Base-by-base conservation (phyloP, 2,329 filamentous ascomycete species). In the Xylariaceae sp. region DNA sequence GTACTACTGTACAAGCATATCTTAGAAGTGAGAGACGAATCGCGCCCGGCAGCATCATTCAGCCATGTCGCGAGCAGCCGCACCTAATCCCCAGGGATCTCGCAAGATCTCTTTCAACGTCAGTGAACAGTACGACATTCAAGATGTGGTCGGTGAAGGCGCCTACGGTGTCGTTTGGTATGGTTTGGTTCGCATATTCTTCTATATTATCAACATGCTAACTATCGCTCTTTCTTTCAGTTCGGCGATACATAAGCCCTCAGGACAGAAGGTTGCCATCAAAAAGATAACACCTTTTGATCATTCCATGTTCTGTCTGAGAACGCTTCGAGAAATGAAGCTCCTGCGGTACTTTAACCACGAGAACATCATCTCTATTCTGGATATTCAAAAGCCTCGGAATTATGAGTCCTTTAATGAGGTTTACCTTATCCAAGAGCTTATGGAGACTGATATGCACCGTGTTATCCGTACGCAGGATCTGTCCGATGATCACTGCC, bases 381-480 rank as follows among this genome's bases (percentile, higher is more conserved):
- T 99, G 67, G 95, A 99, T 75, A 99, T 99, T 68, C 95, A 99
- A 79, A 96, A 97, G 80, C 95, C 95, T 37, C 86, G 94, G 70
- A 96, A 90, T 80, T 98, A 96, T 73, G 94, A 98, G 73, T 89
- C 87, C 49, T 99, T 99, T 77, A 93, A 93, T 55, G 95, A 99
- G 77, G 95, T 99, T 62, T 99, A 99, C 75, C 87, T 99, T 68
- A 98, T 99, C 68, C 95, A 98, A 91, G 93, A 96, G 78, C 86
- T 99, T 69, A 99, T 99, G 95, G 95, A 99, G 81, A 99, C 95
- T 44, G 95, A 99, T 73, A 99, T 99, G 95, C 95, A 99, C 77
- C 87, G 95, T 66, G 95, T 99, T 65, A 99, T 99, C 72, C 92
- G 95, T 68, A 99, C 95, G 34, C 95, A 99, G 78, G 95, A 99